A percentile compares a stretch with the other conserved stretches of the same genome.
Evolutionary conservation across 1,284 basidiomycete genomes (phyloP).

Genomic region (Trichosporon sp.): DNA sequence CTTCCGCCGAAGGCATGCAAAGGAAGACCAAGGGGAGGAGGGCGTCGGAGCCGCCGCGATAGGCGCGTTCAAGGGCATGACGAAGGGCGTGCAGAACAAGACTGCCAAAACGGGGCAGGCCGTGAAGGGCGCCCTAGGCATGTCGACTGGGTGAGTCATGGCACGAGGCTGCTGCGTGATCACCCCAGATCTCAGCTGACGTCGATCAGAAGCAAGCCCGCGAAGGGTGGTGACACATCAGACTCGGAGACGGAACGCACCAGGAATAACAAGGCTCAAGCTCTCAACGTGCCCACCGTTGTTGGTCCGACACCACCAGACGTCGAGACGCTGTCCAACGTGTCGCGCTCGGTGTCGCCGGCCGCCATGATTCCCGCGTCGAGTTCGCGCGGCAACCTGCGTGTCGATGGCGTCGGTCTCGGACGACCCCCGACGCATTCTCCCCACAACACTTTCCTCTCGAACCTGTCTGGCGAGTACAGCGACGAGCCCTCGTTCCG

Average conservation of each 20-base stretch:
- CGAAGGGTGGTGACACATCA: conserved; percentile 43
- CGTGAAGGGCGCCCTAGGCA: conserved; percentile 43
- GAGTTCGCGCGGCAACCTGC: background rate
- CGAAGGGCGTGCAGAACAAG: conserved; percentile 25
- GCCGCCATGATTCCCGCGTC: conserved; percentile 4
- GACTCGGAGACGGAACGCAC: conserved; percentile 44
- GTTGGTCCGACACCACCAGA: conserved; percentile 40
- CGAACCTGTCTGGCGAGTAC: conserved; percentile 24
- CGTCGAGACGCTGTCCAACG: conserved; percentile 7
- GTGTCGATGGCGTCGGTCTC: conserved; percentile 9
- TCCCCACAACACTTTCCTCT: conserved; percentile 8
- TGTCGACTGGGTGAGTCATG: conserved; percentile 41
- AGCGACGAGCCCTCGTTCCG: conserved; percentile 23
- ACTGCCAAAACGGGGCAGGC: conserved; percentile 40
- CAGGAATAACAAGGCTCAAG: conserved; percentile 27
- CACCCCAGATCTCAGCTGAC: background rate
- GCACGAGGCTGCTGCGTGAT: background rate
- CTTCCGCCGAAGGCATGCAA: conserved; percentile 18
- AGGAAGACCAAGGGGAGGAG: conserved; percentile 26
- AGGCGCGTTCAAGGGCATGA: conserved; percentile 44
- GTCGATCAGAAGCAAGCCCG: conserved; percentile 12
- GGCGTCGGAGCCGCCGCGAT: conserved; percentile 29
- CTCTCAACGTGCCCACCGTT: conserved; percentile 43
- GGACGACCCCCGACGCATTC: conserved; percentile 2
- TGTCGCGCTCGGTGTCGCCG: conserved; percentile 27